phyloP scores from a whole-genome alignment of 495 filamentous ascomycete genomes.

The Bathelium albidoporum region DNA sequence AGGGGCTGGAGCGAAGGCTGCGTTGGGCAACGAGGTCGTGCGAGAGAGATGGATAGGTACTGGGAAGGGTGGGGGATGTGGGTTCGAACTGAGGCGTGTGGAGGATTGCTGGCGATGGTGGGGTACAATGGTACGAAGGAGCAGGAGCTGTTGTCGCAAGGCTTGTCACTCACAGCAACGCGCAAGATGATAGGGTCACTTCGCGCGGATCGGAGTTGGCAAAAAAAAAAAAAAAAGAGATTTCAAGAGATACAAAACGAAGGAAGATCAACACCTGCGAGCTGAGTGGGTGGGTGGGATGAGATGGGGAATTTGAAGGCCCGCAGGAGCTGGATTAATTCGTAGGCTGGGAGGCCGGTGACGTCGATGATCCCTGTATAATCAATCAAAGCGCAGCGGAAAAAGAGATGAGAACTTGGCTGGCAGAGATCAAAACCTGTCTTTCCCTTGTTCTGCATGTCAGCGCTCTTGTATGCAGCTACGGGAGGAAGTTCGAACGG shows the following conservation, averaged over 20 bases:
- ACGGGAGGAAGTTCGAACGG: background rate
- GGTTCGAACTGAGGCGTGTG: no score
- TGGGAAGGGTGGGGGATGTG: background rate
- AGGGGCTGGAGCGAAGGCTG: slow-evolving; percentile 1
- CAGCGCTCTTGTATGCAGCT: background rate
- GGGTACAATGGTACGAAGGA: background rate
- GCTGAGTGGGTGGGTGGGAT: background rate
- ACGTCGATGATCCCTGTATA: slow-evolving; percentile 1
- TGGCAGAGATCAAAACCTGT: background rate
- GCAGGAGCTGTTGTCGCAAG: background rate
- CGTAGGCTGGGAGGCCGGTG: slow-evolving; percentile 1
- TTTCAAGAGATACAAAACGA: background rate
- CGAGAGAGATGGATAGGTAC: background rate
- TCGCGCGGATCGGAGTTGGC: background rate
- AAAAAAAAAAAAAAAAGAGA: background rate
- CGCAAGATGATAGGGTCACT: background rate
- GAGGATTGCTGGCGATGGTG: background rate
- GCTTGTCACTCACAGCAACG: background rate
- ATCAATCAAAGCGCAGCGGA: background rate
- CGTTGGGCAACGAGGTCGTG: slow-evolving; percentile 1
- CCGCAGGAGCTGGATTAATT: background rate
- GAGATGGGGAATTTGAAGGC: background rate
- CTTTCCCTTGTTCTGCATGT: background rate
- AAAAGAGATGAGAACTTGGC: background rate
- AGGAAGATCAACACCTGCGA: background rate